Conservation (phyloP, 257 asterid species). For the Nicotiana paniculata region DNA sequence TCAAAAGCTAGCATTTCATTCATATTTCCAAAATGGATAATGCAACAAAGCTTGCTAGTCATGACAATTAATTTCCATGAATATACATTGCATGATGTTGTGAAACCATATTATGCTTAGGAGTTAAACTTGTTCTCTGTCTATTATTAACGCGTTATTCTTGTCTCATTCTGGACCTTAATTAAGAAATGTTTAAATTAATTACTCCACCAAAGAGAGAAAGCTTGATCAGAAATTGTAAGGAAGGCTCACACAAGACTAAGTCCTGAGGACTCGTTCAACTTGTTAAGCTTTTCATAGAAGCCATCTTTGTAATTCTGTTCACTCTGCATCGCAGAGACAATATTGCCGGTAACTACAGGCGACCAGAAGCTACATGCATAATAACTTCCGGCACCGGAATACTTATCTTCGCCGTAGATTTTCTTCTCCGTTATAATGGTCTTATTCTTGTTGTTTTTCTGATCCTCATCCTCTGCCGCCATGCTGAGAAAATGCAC, state of each 20-base stretch:
- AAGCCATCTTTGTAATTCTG: conserved; percentile 21
- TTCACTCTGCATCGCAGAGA: neutral
- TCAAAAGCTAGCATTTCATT: neutral
- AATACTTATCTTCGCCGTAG: neutral
- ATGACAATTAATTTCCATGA: too few species aligned
- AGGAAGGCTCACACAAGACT: conserved; percentile 42
- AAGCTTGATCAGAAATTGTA: conserved; percentile 6
- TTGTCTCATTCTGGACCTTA: too few species aligned
- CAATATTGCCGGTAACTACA: neutral
- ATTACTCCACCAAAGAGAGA: neutral
- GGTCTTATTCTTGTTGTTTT: conserved; percentile 8
- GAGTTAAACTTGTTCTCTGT: too few species aligned
- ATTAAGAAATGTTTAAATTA: neutral
- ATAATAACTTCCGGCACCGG: neutral
- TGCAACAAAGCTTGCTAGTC: neutral
- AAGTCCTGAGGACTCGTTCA: conserved; percentile 67
- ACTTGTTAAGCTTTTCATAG: conserved; percentile 46
- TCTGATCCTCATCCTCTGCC: neutral
- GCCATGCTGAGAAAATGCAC: neutral
- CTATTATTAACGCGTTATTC: too few species aligned
- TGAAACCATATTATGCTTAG: too few species aligned
- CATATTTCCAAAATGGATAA: neutral
- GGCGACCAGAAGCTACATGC: neutral
- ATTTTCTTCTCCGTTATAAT: conserved; percentile 9
- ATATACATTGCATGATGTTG: too few species aligned